Evolutionary conservation across 805 yeast genomes (phyloP), one percentile per base, ranked within the genome.

Genomic region (Ogataea chonburiensis): DNA sequence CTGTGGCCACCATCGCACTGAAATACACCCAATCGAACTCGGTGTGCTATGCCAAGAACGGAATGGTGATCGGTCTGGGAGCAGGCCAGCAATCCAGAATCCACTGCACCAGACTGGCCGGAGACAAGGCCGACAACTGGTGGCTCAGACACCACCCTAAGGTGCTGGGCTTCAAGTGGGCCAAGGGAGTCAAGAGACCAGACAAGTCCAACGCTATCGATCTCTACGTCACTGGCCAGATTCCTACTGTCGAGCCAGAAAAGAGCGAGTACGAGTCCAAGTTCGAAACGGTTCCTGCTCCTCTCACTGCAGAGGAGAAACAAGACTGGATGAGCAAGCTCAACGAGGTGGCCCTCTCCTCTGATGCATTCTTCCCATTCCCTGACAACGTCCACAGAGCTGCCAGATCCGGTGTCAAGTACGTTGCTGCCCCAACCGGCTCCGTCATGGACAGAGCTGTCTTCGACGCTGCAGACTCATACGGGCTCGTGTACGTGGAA

Each of bases 351-450:
- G 88, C 98, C 9, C 73, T 89, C 53, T 83, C 96, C 12, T 88
- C 97, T 3, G 99, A 93, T 63, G 99, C 99, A 18, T 93, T 93
- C 79, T 93, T 93, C 95, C 99, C 99, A 68, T 93, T 93, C 93
- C 93, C 98, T 50, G 99, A 93, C 67, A 93, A 93, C 61, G 96
- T 93, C 52, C 88, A 91, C 79, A 81, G 99, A 66, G 98, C 98
- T 48, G 96, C 81, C 34, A 80, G 86, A 73, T 83, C 95, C 13
- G 99, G 99, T 63, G 99, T 89, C 53, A 87, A 86, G 66, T 93
- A 71, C 70, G 75, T 93, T 60, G 94, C 96, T 56, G 98, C 99
- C 34, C 95, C 99, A 41, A 78, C 94, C 33, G 99, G 99, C 40
- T 87, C 96, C 14, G 96, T 93, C 46, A 91, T 87, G 87, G 99